Evolutionary conservation across 441 rosid genomes (phyloP).

Genomic region (Populus hybrid): DNA sequence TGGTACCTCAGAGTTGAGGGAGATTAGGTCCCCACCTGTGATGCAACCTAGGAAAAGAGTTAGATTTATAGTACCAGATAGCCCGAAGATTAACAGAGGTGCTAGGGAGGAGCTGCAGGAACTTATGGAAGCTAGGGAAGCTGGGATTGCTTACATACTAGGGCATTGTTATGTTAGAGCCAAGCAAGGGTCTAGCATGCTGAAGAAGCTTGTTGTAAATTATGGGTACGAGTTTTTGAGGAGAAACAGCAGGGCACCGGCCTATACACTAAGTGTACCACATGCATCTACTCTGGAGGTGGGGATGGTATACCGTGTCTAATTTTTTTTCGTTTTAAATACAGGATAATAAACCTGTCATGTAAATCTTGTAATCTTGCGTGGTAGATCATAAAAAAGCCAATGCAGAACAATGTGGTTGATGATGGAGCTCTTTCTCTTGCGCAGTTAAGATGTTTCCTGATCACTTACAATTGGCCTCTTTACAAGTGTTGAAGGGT

Average conservation of each 20-base stretch:
- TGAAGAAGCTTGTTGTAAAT: slow-evolving; percentile 66
- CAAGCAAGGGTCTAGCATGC: slow-evolving; percentile 70
- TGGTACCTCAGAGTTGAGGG: slow-evolving; percentile 52
- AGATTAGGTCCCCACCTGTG: slow-evolving; percentile 51
- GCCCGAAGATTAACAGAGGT: slow-evolving; percentile 55
- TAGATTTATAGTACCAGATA: slow-evolving; percentile 73
- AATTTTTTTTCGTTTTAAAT: slow-evolving; percentile 12
- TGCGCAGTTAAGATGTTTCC: not conserved
- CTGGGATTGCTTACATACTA: slow-evolving; percentile 81
- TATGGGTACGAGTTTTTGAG: slow-evolving; percentile 80
- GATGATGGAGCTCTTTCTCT: not conserved
- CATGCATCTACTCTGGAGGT: slow-evolving; percentile 90
- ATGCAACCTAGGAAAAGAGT: slow-evolving; percentile 57
- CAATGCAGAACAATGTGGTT: not conserved
- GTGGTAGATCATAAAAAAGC: slow-evolving; percentile 17
- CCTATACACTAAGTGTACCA: slow-evolving; percentile 49
- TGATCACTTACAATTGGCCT: not conserved
- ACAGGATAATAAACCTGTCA: slow-evolving; percentile 10
- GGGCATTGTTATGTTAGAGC: slow-evolving; percentile 86
- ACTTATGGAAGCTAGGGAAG: slow-evolving; percentile 80
- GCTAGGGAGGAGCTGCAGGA: slow-evolving; percentile 71
- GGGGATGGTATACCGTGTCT: slow-evolving; percentile 85
- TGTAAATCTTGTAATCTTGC: slow-evolving; percentile 27
- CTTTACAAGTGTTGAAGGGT: not conserved
- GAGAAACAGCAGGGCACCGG: slow-evolving; percentile 65